phyloP scores from a whole-genome alignment of 2,329 filamentous ascomycete genomes.

The Ploettnerulaceae sp. region DNA sequence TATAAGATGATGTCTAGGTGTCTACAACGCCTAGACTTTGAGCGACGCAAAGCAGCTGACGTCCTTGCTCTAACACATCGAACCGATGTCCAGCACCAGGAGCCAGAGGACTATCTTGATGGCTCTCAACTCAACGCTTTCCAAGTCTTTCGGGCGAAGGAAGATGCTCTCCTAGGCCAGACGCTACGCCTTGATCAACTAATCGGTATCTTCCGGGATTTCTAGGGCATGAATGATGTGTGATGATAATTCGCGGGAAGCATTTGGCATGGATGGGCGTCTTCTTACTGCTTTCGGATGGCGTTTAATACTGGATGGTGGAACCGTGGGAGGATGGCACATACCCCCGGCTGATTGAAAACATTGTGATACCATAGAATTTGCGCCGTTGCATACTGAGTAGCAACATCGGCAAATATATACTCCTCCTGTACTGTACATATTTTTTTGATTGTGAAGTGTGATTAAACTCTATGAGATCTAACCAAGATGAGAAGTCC shows the following conservation, averaged over 20 bases:
- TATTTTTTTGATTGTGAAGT: not conserved
- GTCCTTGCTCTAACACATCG: slow-evolving; percentile 79
- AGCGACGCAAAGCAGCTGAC: slow-evolving; percentile 65
- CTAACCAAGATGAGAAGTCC: too few species aligned
- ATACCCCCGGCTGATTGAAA: not conserved
- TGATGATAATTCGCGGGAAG: slow-evolving; percentile 1
- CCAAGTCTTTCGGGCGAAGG: slow-evolving; percentile 54
- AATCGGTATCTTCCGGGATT: slow-evolving; percentile 78
- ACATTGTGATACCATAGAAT: slow-evolving; percentile 17
- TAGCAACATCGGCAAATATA: slow-evolving; percentile 3
- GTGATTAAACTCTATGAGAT: not conserved
- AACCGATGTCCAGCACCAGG: slow-evolving; percentile 77
- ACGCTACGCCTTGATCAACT: slow-evolving; percentile 78
- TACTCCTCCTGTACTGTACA: not conserved
- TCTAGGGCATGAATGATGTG: slow-evolving; percentile 37
- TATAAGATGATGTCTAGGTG: slow-evolving; percentile 89
- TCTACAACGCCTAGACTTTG: slow-evolving; percentile 72
- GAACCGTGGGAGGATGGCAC: slow-evolving; percentile 13
- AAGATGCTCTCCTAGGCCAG: slow-evolving; percentile 72
- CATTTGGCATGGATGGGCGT: slow-evolving; percentile 21
- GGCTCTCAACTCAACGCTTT: slow-evolving; percentile 66
- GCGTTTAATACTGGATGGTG: slow-evolving; percentile 21
- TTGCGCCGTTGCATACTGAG: slow-evolving; percentile 5
- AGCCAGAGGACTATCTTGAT: slow-evolving; percentile 69
- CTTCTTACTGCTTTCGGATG: too few species aligned